These are phyloP conservation scores for Penicillium corylophilum DNA, from an alignment of 2,329 filamentous ascomycete genomes.

Conservation along the genomic window DNA sequence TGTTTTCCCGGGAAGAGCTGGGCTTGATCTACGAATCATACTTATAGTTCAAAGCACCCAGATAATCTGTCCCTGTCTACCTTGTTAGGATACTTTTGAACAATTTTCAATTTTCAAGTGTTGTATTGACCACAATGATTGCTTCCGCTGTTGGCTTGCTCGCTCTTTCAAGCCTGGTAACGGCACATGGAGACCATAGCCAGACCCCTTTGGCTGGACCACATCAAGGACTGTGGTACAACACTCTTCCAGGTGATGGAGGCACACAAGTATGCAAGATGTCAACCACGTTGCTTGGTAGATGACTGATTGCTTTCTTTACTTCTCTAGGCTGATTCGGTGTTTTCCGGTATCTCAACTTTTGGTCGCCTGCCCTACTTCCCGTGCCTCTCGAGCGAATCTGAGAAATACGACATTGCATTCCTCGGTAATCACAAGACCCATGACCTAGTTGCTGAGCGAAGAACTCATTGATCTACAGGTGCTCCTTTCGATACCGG, in stretches of 20 bases:
- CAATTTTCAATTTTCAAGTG: background rate
- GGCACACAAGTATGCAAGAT: constrained; percentile 68
- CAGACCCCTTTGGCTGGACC: constrained; percentile 67
- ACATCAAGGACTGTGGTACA: constrained; percentile 77
- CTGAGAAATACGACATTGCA: constrained; percentile 77
- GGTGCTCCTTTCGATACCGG: constrained; percentile 83
- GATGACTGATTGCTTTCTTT: background rate
- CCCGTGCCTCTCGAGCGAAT: constrained; percentile 69
- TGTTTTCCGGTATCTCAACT: constrained; percentile 84
- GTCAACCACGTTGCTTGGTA: too few species aligned
- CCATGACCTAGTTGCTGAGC: background rate
- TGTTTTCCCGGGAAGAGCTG: too few species aligned
- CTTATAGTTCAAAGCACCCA: background rate
- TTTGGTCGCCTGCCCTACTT: constrained; percentile 77
- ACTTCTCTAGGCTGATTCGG: constrained; percentile 69
- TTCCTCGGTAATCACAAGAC: constrained; percentile 64
- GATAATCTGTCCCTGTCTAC: background rate
- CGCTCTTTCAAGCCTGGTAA: constrained; percentile 51
- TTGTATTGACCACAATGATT: constrained; percentile 17
- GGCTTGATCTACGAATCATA: background rate
- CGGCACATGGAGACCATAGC: constrained; percentile 59
- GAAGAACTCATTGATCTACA: constrained; percentile 29
- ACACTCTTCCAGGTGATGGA: constrained; percentile 75
- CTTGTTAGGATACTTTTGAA: background rate
- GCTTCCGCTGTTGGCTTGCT: constrained; percentile 17